Base-by-base conservation (phyloP, 2,329 filamentous ascomycete genomes). In the Pleomassaria siparia region DNA sequence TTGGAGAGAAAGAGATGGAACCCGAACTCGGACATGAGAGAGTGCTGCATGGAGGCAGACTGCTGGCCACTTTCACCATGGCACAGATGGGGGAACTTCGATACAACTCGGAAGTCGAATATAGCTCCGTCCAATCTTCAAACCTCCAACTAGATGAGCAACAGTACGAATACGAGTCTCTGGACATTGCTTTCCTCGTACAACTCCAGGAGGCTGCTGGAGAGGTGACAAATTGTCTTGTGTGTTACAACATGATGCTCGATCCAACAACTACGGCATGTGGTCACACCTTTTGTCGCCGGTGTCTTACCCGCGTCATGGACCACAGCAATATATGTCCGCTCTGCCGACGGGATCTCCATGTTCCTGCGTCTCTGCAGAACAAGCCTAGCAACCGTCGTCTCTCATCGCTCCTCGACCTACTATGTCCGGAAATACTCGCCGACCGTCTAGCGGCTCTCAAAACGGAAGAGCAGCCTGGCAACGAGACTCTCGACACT, bases 261-360 rank as follows among this genome's bases (percentile, higher is more conserved):
- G 88, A 95, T 51, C 90, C 91, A 0, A 76, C 91, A 43, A 96
- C 91, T 0, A 95, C 89, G 0, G 79, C 82, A 1, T 96, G 91
- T 60, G 91, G 91, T 1, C 91, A 96, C 67, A 96, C 90, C 0
- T 92, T 94, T 61, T 96, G 91, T 67, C 84, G 88, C 16, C 80
- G 81, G 49, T 96, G 91, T 66, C 76, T 96, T 18, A 82, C 85
- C 46, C 83, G 87, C 37, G 83, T 88, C 6, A 76, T 95, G 49
- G 87, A 92, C 59, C 87, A 94, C 64, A 87, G 87, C 1, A 80
- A 82, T 46, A 78, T 87, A 45, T 96, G 91, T 62, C 91, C 91
- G 0, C 80, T 91, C 12, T 96, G 91, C 64, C 85, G 91, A 40
- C 80, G 86, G 35, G 73, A 74, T 8, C 70, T 95, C 20, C 75